phyloP scores from a whole-genome alignment of 495 filamentous ascomycete species.

The Cercophora newfieldiana region DNA sequence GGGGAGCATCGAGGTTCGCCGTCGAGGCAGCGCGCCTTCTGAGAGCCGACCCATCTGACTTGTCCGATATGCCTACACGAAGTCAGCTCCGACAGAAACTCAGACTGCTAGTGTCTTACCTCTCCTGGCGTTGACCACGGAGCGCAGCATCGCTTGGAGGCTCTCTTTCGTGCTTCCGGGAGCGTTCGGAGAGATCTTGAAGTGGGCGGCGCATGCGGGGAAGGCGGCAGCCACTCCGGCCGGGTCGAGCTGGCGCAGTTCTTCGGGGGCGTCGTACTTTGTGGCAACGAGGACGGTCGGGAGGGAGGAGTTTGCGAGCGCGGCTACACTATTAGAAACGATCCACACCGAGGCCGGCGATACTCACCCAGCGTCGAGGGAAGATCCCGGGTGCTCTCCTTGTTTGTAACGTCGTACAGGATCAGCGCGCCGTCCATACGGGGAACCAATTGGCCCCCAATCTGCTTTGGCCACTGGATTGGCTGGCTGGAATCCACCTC shows the following conservation, averaged over 20 bases:
- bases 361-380: slow-evolving; percentile 71
- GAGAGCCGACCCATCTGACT: slow-evolving; percentile 27
- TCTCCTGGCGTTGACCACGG: slow-evolving; percentile 61
- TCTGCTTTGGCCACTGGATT: slow-evolving; percentile 77
- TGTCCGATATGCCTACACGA: slow-evolving; percentile 22
- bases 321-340: slow-evolving; percentile 53
- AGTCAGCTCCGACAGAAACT: slow-evolving; percentile 18
- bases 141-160: slow-evolving; percentile 71
- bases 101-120: slow-evolving; percentile 52
- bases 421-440: slow-evolving; percentile 80
- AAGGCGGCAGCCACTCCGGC: slow-evolving; percentile 59
- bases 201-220: slow-evolving; percentile 64
- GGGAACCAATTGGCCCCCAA: slow-evolving; percentile 65
- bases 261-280: slow-evolving; percentile 75
- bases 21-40: slow-evolving; percentile 51
- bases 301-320: slow-evolving; percentile 62
- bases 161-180: slow-evolving; percentile 77
- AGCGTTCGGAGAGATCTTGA: slow-evolving; percentile 67
- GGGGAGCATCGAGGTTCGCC: slow-evolving; percentile 52
- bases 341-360: neutral
- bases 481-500: slow-evolving; percentile 65
- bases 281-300: slow-evolving; percentile 78
- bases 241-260: slow-evolving; percentile 59
- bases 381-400: slow-evolving; percentile 65
- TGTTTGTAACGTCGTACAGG: slow-evolving; percentile 81